Evolutionary conservation across 495 filamentous ascomycete species (phyloP), one percentile per base, ranked within the genome.

Genomic region (Talaromyces wortmannii): DNA sequence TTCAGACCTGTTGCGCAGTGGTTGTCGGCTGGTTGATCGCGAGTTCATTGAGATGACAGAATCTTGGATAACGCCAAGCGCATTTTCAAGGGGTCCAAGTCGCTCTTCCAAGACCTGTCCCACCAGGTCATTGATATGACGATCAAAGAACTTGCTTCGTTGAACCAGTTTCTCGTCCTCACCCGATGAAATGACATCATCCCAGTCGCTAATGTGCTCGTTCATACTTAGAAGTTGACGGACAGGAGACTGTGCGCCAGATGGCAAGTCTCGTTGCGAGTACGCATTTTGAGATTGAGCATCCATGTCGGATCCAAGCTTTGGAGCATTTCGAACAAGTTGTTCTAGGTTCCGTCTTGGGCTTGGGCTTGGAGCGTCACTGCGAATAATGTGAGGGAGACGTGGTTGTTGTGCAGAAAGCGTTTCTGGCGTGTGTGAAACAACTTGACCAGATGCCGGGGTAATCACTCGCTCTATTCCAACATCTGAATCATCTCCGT

Each of bases 151-250:
- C 54, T 71, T 71, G 62, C 80, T 86, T 15, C 88, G 84, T 31
- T 82, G 78, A 57, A 85, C 81, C 51, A 95, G 76, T 67, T 91
- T 95, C 49, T 80, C 79, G 56, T 94, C 90, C 57, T 95, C 91
- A 18, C 83, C 83, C 6, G 87, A 88, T 29, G 86, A 90, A 56
- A 96, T 81, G 52, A 86, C 84, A 65, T 89, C 88, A 59, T 92
- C 88, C 94, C 94, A 97, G 63, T 97, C 92, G 58, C 89, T 96
- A 57, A 83, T 77, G 42, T 88, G 86, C 11, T 84, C 68, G 55
- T 88, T 74, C 16, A 81, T 76, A 43, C 77, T 84, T 57, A 89
- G 83, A 43, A 92, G 76, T 51, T 82, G 81, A 50, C 86, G 84
- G 32, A 89, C 70, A 31, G 81, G 75, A 0, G 83, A 83, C 13